Conservation (phyloP, 2,329 filamentous ascomycete genomes). For the Pyricularia grisea region DNA sequence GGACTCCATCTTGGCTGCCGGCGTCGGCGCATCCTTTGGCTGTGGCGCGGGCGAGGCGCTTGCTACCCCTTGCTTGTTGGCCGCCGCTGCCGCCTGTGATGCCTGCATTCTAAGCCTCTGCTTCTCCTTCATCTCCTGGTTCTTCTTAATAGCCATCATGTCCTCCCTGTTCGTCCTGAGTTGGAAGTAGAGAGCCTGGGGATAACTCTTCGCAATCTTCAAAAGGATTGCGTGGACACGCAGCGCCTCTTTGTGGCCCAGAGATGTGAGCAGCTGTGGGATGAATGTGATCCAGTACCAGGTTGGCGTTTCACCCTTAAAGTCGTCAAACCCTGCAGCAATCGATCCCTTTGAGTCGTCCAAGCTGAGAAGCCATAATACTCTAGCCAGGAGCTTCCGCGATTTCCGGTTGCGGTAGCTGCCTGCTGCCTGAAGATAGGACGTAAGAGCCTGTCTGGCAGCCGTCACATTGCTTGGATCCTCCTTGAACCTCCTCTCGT, state of each 20-base stretch:
- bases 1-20: slow-evolving; percentile 22
- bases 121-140: slow-evolving; percentile 66
- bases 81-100: slow-evolving; percentile 6
- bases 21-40: slow-evolving; percentile 38
- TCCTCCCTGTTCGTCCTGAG: slow-evolving; percentile 90
- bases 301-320: slow-evolving; percentile 92
- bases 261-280: slow-evolving; percentile 83
- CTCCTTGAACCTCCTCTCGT: slow-evolving; percentile 91
- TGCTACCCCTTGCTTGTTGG: not conserved
- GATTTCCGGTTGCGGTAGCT: slow-evolving; percentile 98
- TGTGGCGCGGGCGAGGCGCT: slow-evolving; percentile 30
- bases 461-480: slow-evolving; percentile 73
- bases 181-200: slow-evolving; percentile 93
- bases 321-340: slow-evolving; percentile 82
- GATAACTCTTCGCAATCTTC: slow-evolving; percentile 92
- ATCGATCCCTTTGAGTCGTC: slow-evolving; percentile 82
- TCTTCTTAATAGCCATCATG: slow-evolving; percentile 85
- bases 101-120: slow-evolving; percentile 34
- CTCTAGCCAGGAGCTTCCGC: slow-evolving; percentile 82
- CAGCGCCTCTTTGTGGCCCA: slow-evolving; percentile 83
- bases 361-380: slow-evolving; percentile 90
- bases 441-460: slow-evolving; percentile 86
- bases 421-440: slow-evolving; percentile 90
- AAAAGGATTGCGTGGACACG: slow-evolving; percentile 79
- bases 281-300: slow-evolving; percentile 99